Conservation (phyloP, 2,329 filamentous ascomycete species). For the Elsinoe ampelina region DNA sequence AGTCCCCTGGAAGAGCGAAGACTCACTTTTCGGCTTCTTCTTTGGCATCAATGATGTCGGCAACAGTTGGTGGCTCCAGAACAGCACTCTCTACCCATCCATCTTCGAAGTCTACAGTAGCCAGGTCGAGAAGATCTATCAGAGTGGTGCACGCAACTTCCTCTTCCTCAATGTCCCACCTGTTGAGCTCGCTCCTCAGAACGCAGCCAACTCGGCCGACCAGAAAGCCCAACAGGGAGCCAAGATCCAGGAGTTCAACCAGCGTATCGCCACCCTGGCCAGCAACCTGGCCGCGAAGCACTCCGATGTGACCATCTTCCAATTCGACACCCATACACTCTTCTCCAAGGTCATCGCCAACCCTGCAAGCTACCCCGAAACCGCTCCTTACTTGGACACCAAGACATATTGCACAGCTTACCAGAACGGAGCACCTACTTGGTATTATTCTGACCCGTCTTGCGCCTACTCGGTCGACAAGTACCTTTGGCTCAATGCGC, state of each 20-base stretch:
- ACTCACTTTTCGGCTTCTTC: slow-evolving; percentile 43
- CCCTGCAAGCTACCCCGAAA: slow-evolving; percentile 42
- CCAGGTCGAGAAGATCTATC: slow-evolving; percentile 35
- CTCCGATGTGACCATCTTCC: slow-evolving; percentile 40
- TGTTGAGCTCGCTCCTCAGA: slow-evolving; percentile 45
- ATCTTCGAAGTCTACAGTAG: slow-evolving; percentile 32
- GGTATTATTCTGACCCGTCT: slow-evolving; percentile 32
- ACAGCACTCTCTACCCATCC: slow-evolving; percentile 25
- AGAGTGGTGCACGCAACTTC: slow-evolving; percentile 40
- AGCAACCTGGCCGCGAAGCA: slow-evolving; percentile 30
- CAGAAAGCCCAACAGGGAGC: slow-evolving; percentile 24
- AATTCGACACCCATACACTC: slow-evolving; percentile 45
- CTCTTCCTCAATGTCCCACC: slow-evolving; percentile 41
- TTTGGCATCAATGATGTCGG: slow-evolving; percentile 51
- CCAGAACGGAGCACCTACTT: slow-evolving; percentile 35
- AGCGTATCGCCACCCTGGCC: slow-evolving; percentile 35
- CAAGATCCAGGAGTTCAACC: slow-evolving; percentile 46
- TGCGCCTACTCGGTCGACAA: slow-evolving; percentile 50
- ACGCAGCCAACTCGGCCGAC: slow-evolving; percentile 31
- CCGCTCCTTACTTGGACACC: slow-evolving; percentile 45
- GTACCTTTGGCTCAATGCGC: slow-evolving; percentile 55
- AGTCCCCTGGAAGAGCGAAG: slow-evolving; percentile 35
- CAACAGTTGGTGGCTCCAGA: slow-evolving; percentile 37
- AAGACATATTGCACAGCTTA: slow-evolving; percentile 48
- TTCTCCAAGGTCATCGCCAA: slow-evolving; percentile 46